Conservation (phyloP, 164 flowering plant genomes). For the Annona cherimola region DNA sequence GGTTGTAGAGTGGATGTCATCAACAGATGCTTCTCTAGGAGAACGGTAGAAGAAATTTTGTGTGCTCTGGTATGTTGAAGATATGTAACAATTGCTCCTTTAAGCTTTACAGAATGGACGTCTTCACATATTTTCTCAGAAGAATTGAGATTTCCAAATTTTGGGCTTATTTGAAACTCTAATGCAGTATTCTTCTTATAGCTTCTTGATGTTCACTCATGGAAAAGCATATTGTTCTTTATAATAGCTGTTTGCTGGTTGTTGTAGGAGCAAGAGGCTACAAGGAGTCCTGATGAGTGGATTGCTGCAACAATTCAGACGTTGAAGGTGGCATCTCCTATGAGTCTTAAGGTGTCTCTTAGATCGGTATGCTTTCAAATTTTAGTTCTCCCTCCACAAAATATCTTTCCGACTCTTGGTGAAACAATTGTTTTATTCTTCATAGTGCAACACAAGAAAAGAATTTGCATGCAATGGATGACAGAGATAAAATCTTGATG, state of each 20-base stretch:
- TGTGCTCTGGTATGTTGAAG: conserved; percentile 45
- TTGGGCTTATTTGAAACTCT: no score
- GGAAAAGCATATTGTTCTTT: no score
- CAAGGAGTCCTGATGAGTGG: conserved; percentile 29
- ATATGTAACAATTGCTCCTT: no score
- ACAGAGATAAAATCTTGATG: background rate
- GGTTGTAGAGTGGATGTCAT: conserved; percentile 57
- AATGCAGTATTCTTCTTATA: no score
- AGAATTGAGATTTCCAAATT: no score
- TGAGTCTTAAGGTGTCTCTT: conserved; percentile 64
- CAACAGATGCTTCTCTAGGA: conserved; percentile 34
- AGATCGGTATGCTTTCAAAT: conserved; percentile 43
- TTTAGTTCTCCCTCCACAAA: background rate
- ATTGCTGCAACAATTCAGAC: conserved; percentile 35
- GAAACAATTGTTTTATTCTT: background rate
- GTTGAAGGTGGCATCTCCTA: conserved; percentile 72
- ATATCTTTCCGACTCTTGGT: background rate
- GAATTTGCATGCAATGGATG: background rate
- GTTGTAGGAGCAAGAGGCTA: conserved; percentile 44
- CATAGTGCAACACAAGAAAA: background rate
- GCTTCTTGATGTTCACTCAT: no score
- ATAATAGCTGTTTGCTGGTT: background rate
- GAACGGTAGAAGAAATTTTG: conserved; percentile 35
- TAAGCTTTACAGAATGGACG: no score
- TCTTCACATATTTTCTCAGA: no score